Evolutionary conservation across 2,329 filamentous ascomycete species (phyloP), one percentile per base, ranked within the genome.

Genomic region (Colletotrichum camelliae): DNA sequence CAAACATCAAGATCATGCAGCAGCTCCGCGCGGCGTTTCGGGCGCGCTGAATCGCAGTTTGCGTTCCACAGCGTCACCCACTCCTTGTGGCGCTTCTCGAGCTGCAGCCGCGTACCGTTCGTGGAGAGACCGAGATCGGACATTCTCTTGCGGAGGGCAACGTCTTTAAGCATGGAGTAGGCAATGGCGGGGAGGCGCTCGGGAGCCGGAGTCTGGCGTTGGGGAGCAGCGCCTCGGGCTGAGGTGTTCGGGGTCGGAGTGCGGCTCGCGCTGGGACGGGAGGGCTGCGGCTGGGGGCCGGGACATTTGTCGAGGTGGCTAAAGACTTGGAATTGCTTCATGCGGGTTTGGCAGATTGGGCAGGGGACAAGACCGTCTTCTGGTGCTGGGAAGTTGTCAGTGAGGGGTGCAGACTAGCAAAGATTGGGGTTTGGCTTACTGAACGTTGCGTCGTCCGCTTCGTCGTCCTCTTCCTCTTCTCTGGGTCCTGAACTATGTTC

Each of bases 51-150:
- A 84, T 99, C 97, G 85, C 96, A 98, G 82, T 99, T 99, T 13
- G 97, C 95, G 83, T 99, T 99, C 94, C 95, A 98, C 21, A 99
- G 86, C 48, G 97, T 98, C 67, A 97, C 90, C 96, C 96, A 99
- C 84, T 99, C 97, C 29, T 91, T 95, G 81, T 98, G 96, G 21
- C 97, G 91, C 78, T 90, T 91, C 82, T 96, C 94, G 70, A 98
- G 87, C 2, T 96, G 88, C 61, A 89, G 86, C 61, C 93, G 93
- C 1, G 89, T 84, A 1, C 97, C 97, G 75, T 86, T 88, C 12
- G 89, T 90, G 0, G 95, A 93, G 72, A 98, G 93, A 1, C 96
- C 95, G 2, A 97, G 88, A 4, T 98, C 95, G 21, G 88, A 83
- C 57, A 99, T 87, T 84, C 98, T 98, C 81, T 95, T 97, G 65